phyloP scores from a whole-genome alignment of 805 yeast genomes.

The Nakazawaea sp. region DNA sequence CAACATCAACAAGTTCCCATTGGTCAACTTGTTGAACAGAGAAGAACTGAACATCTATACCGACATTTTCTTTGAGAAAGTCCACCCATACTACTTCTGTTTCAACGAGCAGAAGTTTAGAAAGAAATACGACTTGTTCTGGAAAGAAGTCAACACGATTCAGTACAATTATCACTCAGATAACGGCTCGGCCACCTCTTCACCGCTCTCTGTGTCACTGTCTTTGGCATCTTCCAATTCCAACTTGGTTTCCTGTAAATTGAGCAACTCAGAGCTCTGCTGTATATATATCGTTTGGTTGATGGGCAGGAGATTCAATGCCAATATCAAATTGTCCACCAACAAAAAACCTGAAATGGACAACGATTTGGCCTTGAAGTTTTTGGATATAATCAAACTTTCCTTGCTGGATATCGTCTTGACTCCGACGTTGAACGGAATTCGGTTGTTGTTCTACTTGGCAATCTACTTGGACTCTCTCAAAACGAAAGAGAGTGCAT shows the following conservation, averaged over 20 bases:
- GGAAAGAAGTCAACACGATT: conserved; percentile 25
- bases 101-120: conserved; percentile 28
- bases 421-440: conserved; percentile 37
- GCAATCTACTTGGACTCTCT: conserved; percentile 36
- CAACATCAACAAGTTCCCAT: conserved; percentile 30
- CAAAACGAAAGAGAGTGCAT: conserved; percentile 41
- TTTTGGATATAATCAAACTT: conserved; percentile 33
- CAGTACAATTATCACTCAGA: conserved; percentile 10
- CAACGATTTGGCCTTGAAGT: conserved; percentile 22
- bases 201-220: background rate
- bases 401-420: conserved; percentile 35
- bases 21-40: conserved; percentile 24
- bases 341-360: conserved; percentile 17
- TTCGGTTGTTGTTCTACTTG: conserved; percentile 33
- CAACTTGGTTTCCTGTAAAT: conserved; percentile 9
- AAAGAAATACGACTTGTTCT: conserved; percentile 28
- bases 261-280: conserved; percentile 31
- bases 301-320: conserved; percentile 26
- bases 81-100: conserved; percentile 37
- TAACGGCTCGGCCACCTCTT: conserved; percentile 1
- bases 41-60: conserved; percentile 30
- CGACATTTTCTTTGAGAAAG: conserved; percentile 30
- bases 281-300: conserved; percentile 42
- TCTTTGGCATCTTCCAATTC: background rate
- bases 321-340: conserved; percentile 19